Conservation (phyloP, 176 grass and related monocot genomes). For the Musa troglodytarum region DNA sequence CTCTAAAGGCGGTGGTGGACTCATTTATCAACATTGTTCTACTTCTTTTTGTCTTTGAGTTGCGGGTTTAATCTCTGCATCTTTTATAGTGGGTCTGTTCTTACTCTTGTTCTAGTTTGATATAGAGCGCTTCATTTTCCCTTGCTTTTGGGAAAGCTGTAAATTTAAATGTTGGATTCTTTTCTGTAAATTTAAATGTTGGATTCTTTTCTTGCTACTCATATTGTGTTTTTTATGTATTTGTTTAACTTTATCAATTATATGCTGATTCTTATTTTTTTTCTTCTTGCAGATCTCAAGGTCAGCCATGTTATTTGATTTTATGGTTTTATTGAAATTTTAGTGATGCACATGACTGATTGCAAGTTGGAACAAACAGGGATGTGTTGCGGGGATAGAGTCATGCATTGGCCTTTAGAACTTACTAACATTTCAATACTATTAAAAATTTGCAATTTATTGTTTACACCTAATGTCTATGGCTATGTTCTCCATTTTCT, state of each 20-base stretch:
- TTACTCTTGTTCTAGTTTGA: background rate
- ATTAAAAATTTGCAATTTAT: background rate
- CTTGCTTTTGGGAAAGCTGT: background rate
- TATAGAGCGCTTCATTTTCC: background rate
- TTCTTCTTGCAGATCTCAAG: conserved; percentile 67
- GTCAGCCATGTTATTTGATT: conserved; percentile 41
- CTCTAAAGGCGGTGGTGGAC: background rate
- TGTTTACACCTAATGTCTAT: background rate
- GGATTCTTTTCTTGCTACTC: background rate
- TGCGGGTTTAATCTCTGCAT: background rate
- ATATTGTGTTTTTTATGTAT: background rate
- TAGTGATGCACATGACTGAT: background rate
- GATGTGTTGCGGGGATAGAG: no score
- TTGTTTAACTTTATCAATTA: background rate
- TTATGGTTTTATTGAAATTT: conserved; percentile 23
- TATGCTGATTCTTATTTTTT: background rate
- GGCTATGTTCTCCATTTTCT: background rate
- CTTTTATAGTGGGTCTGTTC: background rate
- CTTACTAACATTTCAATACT: no score
- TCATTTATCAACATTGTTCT: background rate
- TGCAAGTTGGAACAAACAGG: background rate
- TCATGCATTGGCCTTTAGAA: no score
- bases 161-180: background rate
- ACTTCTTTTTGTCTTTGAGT: background rate
- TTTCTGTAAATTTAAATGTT: background rate